These are phyloP conservation scores for Venustampulla echinocandica DNA, from an alignment of 495 filamentous ascomycete species.

Conservation along the genomic window DNA sequence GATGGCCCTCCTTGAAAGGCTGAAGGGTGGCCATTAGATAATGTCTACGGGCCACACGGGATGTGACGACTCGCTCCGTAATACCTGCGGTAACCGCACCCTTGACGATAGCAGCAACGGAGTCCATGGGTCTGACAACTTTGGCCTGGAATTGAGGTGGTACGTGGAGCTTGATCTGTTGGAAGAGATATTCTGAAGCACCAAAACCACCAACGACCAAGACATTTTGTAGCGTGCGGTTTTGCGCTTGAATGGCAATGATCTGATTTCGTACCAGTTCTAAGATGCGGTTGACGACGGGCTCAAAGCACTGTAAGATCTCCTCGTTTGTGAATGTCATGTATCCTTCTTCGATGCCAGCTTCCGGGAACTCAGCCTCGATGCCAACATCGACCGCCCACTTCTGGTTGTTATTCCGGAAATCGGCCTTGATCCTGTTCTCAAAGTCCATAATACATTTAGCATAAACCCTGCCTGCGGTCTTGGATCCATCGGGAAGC, in stretches of 20 bases:
- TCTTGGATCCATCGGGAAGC: constrained; percentile 64
- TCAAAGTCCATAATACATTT: constrained; percentile 80
- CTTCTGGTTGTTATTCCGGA: constrained; percentile 72
- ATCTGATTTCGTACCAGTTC: constrained; percentile 70
- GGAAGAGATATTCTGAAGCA: constrained; percentile 70
- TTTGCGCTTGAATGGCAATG: constrained; percentile 70
- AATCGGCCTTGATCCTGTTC: constrained; percentile 72
- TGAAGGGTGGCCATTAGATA: constrained; percentile 99
- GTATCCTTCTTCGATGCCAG: constrained; percentile 66
- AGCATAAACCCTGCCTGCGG: constrained; percentile 64
- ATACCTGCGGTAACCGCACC: constrained; percentile 81
- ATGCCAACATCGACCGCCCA: constrained; percentile 72
- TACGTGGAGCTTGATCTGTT: constrained; percentile 74
- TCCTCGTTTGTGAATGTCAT: constrained; percentile 71
- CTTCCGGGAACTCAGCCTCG: constrained; percentile 63
- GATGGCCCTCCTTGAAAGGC: constrained; percentile 97
- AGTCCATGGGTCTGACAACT: constrained; percentile 71
- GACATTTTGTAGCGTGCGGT: constrained; percentile 63
- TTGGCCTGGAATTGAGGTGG: constrained; percentile 73
- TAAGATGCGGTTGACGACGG: constrained; percentile 61
- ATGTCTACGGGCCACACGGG: constrained; percentile 94
- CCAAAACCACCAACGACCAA: constrained; percentile 68
- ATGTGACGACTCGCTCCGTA: constrained; percentile 90
- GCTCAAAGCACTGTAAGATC: constrained; percentile 65
- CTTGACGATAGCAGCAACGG: constrained; percentile 69